Base-by-base conservation (phyloP, 78 protist species). In the Dictyostelium purpureum region DNA sequence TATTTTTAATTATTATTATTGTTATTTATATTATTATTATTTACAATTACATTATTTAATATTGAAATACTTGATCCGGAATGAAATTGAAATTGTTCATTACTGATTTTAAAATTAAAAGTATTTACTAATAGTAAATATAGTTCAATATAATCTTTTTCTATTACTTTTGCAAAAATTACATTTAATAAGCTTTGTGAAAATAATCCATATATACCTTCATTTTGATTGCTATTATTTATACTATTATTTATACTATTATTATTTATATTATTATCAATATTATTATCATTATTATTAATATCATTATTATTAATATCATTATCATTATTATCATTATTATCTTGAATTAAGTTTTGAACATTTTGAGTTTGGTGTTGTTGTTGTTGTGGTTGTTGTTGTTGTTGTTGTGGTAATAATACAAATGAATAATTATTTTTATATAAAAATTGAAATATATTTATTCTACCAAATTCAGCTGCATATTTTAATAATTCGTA, bases 401-500 rank as follows among this genome's bases (percentile, higher is more conserved):
- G 33, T 54, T 54, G 69, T 28, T 28, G 33, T 6, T 12, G 10
- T 61, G 69, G 69, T 31, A 61, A 61, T 61, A 61, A 61, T 26
- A 61, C 31, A 61, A 11, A 61, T 31, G 11, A 31, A 28, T 28
- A 61, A 61, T 61, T 61, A 61, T 61, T 61, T 61, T 6, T 31
- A 31, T 31, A 31, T 61, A 61, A 61, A 61, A 61, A 61, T 31
- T 61, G 24, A 61, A 61, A 61, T 28, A 61, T 61, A 61, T 61
- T 61, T 5, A 61, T 61, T 28, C 69, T 7, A 31, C 69, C 69
- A 61, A 31, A 61, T 61, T 61, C 69, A 61, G 31, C 69, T 0
- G 69, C 69, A 28, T 40, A 35, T 61, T 61, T 61, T 61, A 61
- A 61, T 61, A 61, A 61, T 61, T 61, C 69, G 14, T 61, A 61